Evolutionary conservation across 108 stramenopile genomes (phyloP).

Genomic region (Cafeteria roenbergensis): DNA sequence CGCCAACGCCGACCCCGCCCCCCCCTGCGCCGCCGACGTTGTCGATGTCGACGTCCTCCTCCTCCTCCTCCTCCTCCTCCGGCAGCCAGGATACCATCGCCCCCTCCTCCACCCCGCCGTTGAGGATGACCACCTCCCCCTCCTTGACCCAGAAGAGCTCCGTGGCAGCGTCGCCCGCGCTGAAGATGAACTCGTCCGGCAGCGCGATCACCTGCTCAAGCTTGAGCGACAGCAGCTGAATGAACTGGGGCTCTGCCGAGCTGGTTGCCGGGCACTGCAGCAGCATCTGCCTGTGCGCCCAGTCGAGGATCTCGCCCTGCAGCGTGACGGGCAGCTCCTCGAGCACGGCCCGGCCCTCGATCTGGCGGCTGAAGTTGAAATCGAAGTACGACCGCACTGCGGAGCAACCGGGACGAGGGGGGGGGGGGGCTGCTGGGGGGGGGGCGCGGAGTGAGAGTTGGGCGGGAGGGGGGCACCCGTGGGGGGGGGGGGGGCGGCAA

Average conservation of each 20-base stretch:
- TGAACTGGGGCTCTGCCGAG: not conserved
- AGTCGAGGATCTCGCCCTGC: not conserved
- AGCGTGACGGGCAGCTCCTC: not conserved
- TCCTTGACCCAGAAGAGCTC: not conserved
- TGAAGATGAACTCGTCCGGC: not conserved
- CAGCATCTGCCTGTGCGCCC: not conserved
- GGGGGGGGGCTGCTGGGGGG: no score
- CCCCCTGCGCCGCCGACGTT: no score
- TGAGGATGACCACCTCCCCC: not conserved
- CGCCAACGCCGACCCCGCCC: no score
- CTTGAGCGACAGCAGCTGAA: not conserved
- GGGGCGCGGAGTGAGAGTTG: no score
- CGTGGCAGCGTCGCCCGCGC: not conserved
- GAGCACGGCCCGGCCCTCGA: not conserved
- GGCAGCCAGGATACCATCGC: no score
- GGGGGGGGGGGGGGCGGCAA: no score
- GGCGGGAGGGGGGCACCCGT: no score
- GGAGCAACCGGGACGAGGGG: no score
- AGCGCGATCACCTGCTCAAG: not conserved
- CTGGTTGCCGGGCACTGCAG: not conserved
- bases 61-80: no score
- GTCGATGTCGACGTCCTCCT: no score
- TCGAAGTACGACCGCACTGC: not conserved
- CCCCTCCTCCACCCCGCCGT: not conserved
- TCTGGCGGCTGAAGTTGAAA: not conserved